Conservation (phyloP, 1,284 basidiomycete genomes). For the Cutaneotrichosporon curvatum region DNA sequence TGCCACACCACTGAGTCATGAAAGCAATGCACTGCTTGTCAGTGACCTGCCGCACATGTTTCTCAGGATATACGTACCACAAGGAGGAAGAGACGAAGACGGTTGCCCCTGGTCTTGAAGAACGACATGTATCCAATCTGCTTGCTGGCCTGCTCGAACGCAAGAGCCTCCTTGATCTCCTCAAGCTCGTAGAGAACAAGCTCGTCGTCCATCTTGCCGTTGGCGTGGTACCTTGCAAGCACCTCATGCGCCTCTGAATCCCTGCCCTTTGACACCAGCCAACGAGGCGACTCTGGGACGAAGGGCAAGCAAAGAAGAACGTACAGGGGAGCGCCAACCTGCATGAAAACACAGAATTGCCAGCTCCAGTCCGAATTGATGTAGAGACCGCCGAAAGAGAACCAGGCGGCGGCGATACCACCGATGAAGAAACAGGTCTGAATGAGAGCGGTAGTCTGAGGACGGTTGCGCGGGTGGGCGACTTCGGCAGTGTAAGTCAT, state of each 20-base stretch:
- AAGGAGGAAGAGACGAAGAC: slow-evolving; percentile 49
- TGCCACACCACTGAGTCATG: slow-evolving; percentile 11
- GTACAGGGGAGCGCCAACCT: slow-evolving; percentile 3
- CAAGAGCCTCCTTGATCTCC: slow-evolving; percentile 27
- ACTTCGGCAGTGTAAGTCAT: slow-evolving; percentile 9
- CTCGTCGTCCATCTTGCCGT: slow-evolving; percentile 20
- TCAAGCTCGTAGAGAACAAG: slow-evolving; percentile 23
- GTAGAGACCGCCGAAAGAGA: slow-evolving; percentile 10
- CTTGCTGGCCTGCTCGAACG: slow-evolving; percentile 50
- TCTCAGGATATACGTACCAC: slow-evolving; percentile 14
- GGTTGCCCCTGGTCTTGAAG: slow-evolving; percentile 39
- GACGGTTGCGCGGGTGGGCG: slow-evolving; percentile 12
- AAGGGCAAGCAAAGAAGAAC: slow-evolving; percentile 15
- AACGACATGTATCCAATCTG: slow-evolving; percentile 9
- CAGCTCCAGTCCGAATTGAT: slow-evolving; percentile 13
- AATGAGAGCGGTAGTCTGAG: slow-evolving; percentile 6
- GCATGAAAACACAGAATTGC: slow-evolving; percentile 20
- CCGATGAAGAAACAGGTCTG: slow-evolving; percentile 14
- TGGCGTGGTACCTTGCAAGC: slow-evolving; percentile 31
- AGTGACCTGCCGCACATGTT: not conserved
- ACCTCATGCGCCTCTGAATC: slow-evolving; percentile 26
- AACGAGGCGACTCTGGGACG: slow-evolving; percentile 37
- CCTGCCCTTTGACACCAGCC: slow-evolving; percentile 30
- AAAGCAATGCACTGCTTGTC: slow-evolving; percentile 47
- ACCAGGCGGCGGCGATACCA: slow-evolving; percentile 14